A percentile compares a stretch with the other conserved stretches of the same genome.
phyloP scores from a whole-genome alignment of 2,329 filamentous ascomycete species.

The Trichoderma endophyticum region DNA sequence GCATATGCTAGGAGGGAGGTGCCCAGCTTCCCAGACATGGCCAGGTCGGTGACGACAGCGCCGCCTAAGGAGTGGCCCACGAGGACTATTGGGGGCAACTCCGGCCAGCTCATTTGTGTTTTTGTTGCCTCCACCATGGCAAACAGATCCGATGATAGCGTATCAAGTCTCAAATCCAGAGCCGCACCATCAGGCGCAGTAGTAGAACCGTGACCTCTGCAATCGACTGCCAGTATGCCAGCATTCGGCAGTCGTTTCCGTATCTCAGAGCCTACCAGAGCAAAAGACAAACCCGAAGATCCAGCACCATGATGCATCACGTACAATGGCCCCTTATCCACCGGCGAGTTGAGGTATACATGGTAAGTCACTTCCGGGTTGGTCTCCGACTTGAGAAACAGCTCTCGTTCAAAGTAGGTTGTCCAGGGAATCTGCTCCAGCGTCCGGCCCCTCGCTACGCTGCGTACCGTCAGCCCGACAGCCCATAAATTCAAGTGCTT shows the following conservation, averaged over 20 bases:
- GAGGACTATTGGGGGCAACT: slow-evolving; percentile 71
- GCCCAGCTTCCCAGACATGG: slow-evolving; percentile 64
- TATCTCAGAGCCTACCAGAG: slow-evolving; percentile 73
- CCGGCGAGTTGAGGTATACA: slow-evolving; percentile 82
- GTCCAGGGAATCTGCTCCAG: slow-evolving; percentile 76
- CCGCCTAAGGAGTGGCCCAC: slow-evolving; percentile 93
- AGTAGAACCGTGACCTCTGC: slow-evolving; percentile 79
- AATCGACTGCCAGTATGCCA: slow-evolving; percentile 81
- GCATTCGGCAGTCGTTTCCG: slow-evolving; percentile 72
- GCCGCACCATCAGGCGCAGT: slow-evolving; percentile 40
- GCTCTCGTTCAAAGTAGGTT: slow-evolving; percentile 83
- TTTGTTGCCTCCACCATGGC: slow-evolving; percentile 66
- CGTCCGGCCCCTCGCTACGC: slow-evolving; percentile 50
- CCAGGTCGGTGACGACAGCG: slow-evolving; percentile 82
- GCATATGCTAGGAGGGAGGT: slow-evolving; percentile 74
- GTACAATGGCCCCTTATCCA: slow-evolving; percentile 73
- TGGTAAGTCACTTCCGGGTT: slow-evolving; percentile 63
- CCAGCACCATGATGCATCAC: slow-evolving; percentile 94
- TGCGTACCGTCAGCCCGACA: slow-evolving; percentile 33
- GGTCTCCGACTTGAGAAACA: slow-evolving; percentile 61
- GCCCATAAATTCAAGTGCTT: not conserved
- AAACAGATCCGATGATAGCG: slow-evolving; percentile 70
- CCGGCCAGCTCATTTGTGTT: slow-evolving; percentile 66
- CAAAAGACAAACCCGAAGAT: slow-evolving; percentile 90
- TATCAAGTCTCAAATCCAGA: slow-evolving; percentile 68